Percentiles rank a stretch among this genome's conserved stretches.
Evolutionary conservation across 2,329 filamentous ascomycete species (phyloP).

Genomic region (Sclerotinia subarctica): DNA sequence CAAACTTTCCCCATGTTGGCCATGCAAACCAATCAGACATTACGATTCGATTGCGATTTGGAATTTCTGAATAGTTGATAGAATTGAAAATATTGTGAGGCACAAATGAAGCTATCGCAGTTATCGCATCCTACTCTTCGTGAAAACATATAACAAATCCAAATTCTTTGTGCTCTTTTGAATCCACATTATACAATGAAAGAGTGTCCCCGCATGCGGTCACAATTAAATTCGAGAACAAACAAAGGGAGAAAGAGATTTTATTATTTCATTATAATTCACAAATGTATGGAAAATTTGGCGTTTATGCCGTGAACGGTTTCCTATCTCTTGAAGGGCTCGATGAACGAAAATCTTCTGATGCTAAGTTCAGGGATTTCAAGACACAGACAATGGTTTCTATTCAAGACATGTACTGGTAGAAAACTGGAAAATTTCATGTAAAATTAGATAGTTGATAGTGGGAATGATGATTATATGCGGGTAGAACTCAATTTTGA

Average conservation of each 20-base stretch:
- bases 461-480: too few species aligned
- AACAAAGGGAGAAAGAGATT: not conserved
- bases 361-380: not conserved
- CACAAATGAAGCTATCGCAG: not conserved
- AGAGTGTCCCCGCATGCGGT: constrained; percentile 16
- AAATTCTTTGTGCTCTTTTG: not conserved
- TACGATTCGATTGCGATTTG: not conserved
- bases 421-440: too few species aligned
- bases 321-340: not conserved
- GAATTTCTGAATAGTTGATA: not conserved
- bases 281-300: not conserved
- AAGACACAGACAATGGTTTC: too few species aligned
- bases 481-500: too few species aligned
- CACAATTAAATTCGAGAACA: not conserved
- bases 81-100: not conserved
- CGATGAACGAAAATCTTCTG: not conserved
- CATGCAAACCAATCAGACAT: constrained; percentile 6
- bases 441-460: too few species aligned
- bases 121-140: too few species aligned
- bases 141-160: constrained; percentile 6
- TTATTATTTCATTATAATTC: not conserved
- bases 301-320: not conserved
- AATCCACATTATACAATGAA: not conserved
- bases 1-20: not conserved
- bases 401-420: too few species aligned